Base-by-base conservation (phyloP, 345 rosid genomes). In the Rhodamnia argentea region DNA sequence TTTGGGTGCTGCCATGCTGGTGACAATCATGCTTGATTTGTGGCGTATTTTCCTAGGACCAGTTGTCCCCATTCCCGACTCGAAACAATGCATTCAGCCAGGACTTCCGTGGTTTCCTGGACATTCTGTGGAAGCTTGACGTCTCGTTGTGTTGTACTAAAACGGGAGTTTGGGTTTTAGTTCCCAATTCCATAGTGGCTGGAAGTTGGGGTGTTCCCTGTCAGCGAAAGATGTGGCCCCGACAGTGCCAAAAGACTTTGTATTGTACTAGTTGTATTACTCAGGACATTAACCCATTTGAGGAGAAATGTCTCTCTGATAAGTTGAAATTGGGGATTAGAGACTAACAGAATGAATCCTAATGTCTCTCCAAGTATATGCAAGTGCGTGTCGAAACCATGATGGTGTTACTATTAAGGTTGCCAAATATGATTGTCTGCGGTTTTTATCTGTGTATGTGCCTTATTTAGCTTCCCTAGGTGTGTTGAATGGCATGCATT, bases 11-110 rank as follows among this genome's bases (percentile, higher is more conserved):
- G 98, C 99, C 59, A 97, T 97, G 99, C 88, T 97, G 86, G 99
- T 97, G 84, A 97, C 99, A 0, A 97, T 97, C 87, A 94, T 96
- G 89, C 99, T 97, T 32, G 98, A 97, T 88, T 87, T 96, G 85
- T 96, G 99, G 99, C 96, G 98, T 83, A 89, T 97, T 87, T 93
- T 93, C 90, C 92, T 97, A 4, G 99, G 99, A 90, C 99, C 99
- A 62, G 94, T 97, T 52, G 93, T 96, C 84, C 92, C 93, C 10
- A 42, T 92, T 56, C 90, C 94, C 3, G 93, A 90, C 29, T 84
- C 94, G 27, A 88, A 88, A 84, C 93, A 88, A n/a, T 94, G 98
- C 89, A 86, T 87, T 85, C 92, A 95, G 85, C 93, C 98, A 4
- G 99, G 97, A 84, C 90, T 96, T 59, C 96, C 95, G 64, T 97